Evolutionary conservation across 441 rosid genomes (phyloP).

Genomic region (Sinapis alba): DNA sequence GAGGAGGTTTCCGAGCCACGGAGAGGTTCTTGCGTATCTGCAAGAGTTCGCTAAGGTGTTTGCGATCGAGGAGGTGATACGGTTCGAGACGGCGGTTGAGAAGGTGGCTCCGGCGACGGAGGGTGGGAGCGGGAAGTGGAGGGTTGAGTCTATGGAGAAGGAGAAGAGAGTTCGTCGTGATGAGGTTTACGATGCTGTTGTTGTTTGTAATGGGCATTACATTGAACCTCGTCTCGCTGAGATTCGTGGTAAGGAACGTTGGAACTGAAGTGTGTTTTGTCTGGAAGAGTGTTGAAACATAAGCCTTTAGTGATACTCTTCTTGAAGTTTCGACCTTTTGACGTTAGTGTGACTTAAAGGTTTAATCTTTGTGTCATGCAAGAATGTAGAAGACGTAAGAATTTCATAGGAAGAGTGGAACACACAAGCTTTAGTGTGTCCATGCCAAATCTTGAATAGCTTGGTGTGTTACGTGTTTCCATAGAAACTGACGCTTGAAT

Average conservation of each 20-base stretch:
- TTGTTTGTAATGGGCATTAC: slow-evolving; percentile 81
- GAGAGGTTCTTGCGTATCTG: slow-evolving; percentile 70
- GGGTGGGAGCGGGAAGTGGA: slow-evolving; percentile 51
- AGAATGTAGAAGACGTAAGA: not conserved
- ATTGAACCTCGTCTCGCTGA: slow-evolving; percentile 74
- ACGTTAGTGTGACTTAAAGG: not conserved
- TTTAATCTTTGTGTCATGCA: not conserved
- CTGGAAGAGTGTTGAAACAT: not conserved
- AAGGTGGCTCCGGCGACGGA: slow-evolving; percentile 40
- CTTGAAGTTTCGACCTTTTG: not conserved
- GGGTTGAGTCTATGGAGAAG: slow-evolving; percentile 44
- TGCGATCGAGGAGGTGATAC: slow-evolving; percentile 58
- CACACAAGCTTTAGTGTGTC: not conserved
- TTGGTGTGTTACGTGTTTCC: no score
- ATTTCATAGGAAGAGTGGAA: not conserved
- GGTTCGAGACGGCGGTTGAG: slow-evolving; percentile 63
- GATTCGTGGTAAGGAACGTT: slow-evolving; percentile 47
- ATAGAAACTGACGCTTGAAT: no score
- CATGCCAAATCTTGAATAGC: no score
- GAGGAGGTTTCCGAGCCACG: slow-evolving; percentile 75
- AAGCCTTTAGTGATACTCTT: not conserved
- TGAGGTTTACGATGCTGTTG: slow-evolving; percentile 85
- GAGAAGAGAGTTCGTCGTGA: slow-evolving; percentile 35
- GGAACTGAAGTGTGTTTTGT: not conserved
- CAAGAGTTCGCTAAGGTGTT: slow-evolving; percentile 65